Conservation (phyloP, 768 basidiomycete genomes). For the Gymnopilus dilepis region DNA sequence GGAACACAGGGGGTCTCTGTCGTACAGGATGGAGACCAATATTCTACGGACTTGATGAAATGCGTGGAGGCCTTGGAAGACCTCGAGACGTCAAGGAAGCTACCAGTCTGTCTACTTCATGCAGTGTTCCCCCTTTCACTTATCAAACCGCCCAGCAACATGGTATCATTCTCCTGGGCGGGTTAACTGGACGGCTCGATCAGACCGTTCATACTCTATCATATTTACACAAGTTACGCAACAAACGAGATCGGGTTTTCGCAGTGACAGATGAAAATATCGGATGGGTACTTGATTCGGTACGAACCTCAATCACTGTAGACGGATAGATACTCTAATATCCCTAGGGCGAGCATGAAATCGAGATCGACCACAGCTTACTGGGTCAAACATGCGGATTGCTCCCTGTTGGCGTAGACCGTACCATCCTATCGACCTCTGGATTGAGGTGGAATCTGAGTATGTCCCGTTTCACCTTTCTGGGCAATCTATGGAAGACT, state of each 20-base stretch:
- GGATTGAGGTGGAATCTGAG: conserved; percentile 93
- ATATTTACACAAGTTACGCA: conserved; percentile 80
- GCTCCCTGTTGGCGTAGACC: conserved; percentile 87
- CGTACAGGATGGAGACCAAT: conserved; percentile 69
- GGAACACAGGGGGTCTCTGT: conserved; percentile 68
- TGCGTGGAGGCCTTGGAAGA: conserved; percentile 71
- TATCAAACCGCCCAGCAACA: conserved; percentile 43
- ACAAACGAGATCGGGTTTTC: conserved; percentile 61
- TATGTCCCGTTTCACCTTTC: conserved; percentile 37
- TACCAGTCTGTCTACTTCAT: conserved; percentile 38
- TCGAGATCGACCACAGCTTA: conserved; percentile 72
- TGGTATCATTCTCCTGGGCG: conserved; percentile 82
- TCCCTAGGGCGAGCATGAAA: conserved; percentile 81
- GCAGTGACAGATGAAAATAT: conserved; percentile 90
- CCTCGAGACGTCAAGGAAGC: conserved; percentile 51
- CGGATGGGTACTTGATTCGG: conserved; percentile 86
- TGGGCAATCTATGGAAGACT: neutral
- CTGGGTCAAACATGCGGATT: conserved; percentile 93
- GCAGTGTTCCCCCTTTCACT: conserved; percentile 30
- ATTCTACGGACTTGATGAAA: conserved; percentile 97
- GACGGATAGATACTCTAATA: neutral
- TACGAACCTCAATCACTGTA: conserved; percentile 36
- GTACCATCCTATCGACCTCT: conserved; percentile 75
- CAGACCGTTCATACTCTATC: conserved; percentile 93
- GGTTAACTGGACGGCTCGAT: conserved; percentile 89